These are phyloP conservation scores for Aristolochia fimbriata DNA, from an alignment of 164 flowering plant species.

Conservation along the genomic window DNA sequence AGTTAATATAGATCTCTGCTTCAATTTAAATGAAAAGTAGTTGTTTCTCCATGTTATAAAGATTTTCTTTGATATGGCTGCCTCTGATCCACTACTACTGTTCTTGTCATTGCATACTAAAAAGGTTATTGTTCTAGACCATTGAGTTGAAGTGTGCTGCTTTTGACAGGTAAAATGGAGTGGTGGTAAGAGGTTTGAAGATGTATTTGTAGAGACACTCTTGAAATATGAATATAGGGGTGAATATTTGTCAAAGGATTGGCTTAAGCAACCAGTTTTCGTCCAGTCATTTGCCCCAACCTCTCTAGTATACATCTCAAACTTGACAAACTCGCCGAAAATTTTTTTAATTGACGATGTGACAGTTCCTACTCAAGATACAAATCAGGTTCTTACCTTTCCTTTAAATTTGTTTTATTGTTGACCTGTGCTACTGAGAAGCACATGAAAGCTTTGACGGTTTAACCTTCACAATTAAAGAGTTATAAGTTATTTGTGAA, in stretches of 20 bases:
- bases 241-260: slow-evolving; percentile 76
- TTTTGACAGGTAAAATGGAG: slow-evolving; percentile 79
- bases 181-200: slow-evolving; percentile 82
- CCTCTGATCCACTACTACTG: too few relatives aligned
- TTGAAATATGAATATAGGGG: slow-evolving; percentile 85
- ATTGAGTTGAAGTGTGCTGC: too few relatives aligned
- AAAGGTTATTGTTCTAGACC: too few relatives aligned
- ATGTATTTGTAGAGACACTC: slow-evolving; percentile 70
- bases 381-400: slow-evolving; percentile 66
- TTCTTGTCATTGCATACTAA: too few relatives aligned
- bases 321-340: slow-evolving; percentile 73
- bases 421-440: neutral
- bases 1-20: neutral
- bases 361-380: slow-evolving; percentile 65
- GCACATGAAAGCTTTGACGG: too few relatives aligned
- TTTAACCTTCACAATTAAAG: too few relatives aligned
- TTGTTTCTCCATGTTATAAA: too few relatives aligned
- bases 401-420: neutral
- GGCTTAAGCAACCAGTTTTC: slow-evolving; percentile 81
- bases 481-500: too few relatives aligned
- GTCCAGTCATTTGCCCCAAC: slow-evolving; percentile 98
- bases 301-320: slow-evolving; percentile 65
- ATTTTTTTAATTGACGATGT: slow-evolving; percentile 78
- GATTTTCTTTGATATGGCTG: too few relatives aligned
- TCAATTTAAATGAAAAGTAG: too few relatives aligned